Conservation (phyloP, 805 yeast genomes). For the Saccharomyces mikatae region DNA sequence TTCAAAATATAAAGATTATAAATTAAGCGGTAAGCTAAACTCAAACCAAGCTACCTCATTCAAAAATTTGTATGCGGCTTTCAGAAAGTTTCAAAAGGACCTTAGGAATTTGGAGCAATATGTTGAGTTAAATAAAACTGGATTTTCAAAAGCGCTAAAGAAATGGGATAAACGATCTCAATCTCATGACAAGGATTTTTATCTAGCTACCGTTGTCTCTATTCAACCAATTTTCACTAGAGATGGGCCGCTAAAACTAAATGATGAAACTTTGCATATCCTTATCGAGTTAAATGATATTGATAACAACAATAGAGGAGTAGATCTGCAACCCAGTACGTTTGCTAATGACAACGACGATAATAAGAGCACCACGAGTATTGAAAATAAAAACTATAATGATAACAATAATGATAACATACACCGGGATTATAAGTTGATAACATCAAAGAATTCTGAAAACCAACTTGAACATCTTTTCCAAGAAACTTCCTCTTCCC, state of each 20-base stretch:
- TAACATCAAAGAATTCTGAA: neutral
- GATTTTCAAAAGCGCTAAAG: slow-evolving; percentile 89
- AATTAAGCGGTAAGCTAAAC: slow-evolving; percentile 37
- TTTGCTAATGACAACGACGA: neutral
- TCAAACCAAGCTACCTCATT: slow-evolving; percentile 67
- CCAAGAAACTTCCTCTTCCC: slow-evolving; percentile 1
- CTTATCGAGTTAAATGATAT: slow-evolving; percentile 25
- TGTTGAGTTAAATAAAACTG: slow-evolving; percentile 90
- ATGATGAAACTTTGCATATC: slow-evolving; percentile 46
- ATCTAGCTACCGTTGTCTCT: slow-evolving; percentile 83
- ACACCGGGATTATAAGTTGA: slow-evolving; percentile 3
- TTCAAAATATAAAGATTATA: slow-evolving; percentile 54
- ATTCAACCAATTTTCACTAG: slow-evolving; percentile 96
- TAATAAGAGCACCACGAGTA: neutral
- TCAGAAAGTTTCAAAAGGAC: slow-evolving; percentile 83
- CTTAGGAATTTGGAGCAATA: slow-evolving; percentile 83
- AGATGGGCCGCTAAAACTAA: slow-evolving; percentile 72
- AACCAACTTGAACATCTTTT: neutral
- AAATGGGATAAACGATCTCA: slow-evolving; percentile 98
- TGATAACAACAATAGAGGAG: neutral
- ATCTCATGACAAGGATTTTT: slow-evolving; percentile 87
- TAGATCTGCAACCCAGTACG: neutral
- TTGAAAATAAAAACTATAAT: neutral
- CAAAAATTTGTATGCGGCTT: slow-evolving; percentile 77
- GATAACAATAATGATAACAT: neutral